Evolutionary conservation across 257 asterid species (phyloP).

Genomic region (Lavandula angustifolia): DNA sequence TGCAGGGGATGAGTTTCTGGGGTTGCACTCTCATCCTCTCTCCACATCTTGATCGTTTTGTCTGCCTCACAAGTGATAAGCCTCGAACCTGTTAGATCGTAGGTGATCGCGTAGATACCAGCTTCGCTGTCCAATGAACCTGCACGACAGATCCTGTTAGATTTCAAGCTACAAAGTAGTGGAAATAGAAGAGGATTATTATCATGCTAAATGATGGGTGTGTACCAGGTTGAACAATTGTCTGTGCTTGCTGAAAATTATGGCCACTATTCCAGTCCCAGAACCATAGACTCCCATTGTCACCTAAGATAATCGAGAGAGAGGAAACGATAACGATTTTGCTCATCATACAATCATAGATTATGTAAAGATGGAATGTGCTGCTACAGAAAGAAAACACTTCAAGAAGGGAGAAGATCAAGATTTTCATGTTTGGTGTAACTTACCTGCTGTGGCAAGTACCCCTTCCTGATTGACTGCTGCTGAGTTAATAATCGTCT

Average conservation of each 20-base stretch:
- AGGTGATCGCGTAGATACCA: conserved; percentile 74
- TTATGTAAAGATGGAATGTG: conserved; percentile 2
- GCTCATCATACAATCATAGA: too few species aligned
- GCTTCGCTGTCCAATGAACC: conserved; percentile 99
- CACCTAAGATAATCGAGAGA: conserved; percentile 52
- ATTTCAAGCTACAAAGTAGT: neutral
- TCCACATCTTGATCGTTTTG: conserved; percentile 98
- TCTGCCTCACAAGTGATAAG: conserved; percentile 93
- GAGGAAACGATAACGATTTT: neutral
- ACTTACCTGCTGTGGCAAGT: conserved; percentile 86
- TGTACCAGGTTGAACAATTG: conserved; percentile 95
- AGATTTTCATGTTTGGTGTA: conserved; percentile 1
- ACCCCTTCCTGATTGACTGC: conserved; percentile 92
- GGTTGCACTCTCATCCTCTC: conserved; percentile 82
- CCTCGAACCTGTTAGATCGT: conserved; percentile 76
- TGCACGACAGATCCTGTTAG: conserved; percentile 23
- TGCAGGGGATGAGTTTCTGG: conserved; percentile 91
- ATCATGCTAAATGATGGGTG: neutral
- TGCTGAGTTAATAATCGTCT: conserved; percentile 87
- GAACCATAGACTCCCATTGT: conserved; percentile 98
- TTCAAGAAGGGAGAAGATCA: neutral
- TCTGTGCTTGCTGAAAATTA: conserved; percentile 94
- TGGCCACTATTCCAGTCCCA: conserved; percentile 99
- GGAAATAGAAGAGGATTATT: neutral
- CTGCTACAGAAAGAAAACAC: neutral